Percentiles rank a stretch among this genome's conserved stretches.
Evolutionary conservation across 768 basidiomycete species (phyloP).

Genomic region (Phlegmacium glaucopus): DNA sequence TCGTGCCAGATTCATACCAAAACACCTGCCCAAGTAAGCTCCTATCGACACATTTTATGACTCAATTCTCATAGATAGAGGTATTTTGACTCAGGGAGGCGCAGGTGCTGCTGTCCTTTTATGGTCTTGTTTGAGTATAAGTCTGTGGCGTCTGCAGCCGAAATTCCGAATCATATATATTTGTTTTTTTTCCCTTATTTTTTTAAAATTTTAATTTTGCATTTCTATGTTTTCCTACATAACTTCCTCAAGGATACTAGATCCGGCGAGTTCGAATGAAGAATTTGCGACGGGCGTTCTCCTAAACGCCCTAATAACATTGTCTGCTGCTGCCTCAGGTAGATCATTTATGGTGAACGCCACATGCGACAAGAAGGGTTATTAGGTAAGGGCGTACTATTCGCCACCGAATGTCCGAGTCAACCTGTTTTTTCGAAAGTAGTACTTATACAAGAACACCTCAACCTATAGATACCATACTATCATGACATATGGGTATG

Average conservation of each 20-base stretch:
- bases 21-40: no score
- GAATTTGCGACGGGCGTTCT: no score
- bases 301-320: not conserved
- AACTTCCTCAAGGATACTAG: no score
- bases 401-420: not conserved
- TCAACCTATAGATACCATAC: no score
- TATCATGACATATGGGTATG: not conserved
- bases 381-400: not conserved
- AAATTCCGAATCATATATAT: not conserved
- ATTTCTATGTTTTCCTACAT: no score
- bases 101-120: not conserved
- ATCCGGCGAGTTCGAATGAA: no score
- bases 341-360: not conserved
- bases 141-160: not conserved
- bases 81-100: not conserved
- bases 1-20: no score
- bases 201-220: no score
- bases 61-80: not conserved
- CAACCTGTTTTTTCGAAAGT: not conserved
- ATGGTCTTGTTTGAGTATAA: not conserved
- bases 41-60: no score
- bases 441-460: no score
- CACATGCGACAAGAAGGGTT: not conserved
- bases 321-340: not conserved
- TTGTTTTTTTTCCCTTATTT: no score